Conservation (phyloP, 768 basidiomycete genomes). For the Tylopilus rubrobrunneus region DNA sequence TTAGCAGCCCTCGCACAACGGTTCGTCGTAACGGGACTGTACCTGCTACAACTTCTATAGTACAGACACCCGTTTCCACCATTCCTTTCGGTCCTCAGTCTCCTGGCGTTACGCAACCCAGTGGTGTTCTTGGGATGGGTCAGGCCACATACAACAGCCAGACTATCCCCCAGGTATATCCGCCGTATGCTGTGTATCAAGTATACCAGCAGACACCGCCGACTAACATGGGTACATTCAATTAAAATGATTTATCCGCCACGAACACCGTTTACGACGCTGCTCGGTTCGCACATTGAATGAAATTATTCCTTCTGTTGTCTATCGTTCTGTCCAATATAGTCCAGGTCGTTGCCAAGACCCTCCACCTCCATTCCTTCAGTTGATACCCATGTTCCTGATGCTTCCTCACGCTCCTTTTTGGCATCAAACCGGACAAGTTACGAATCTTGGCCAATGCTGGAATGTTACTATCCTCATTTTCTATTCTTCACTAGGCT, state of each 20-base stretch:
- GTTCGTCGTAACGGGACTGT: conserved; percentile 42
- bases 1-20: conserved; percentile 46
- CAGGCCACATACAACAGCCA: conserved; percentile 63
- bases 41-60: conserved; percentile 31
- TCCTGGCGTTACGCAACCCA: conserved; percentile 53
- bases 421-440: conserved; percentile 22
- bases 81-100: conserved; percentile 59
- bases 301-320: conserved; percentile 32
- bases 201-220: conserved; percentile 75
- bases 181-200: conserved; percentile 76
- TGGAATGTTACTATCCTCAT: conserved; percentile 30
- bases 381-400: conserved; percentile 27
- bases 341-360: conserved; percentile 25
- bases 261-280: conserved; percentile 42
- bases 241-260: conserved; percentile 37
- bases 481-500: conserved; percentile 28
- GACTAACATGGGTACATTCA: conserved; percentile 74
- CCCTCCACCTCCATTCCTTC: conserved; percentile 24
- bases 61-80: conserved; percentile 28
- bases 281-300: conserved; percentile 30
- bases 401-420: conserved; percentile 22
- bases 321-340: conserved; percentile 25
- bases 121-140: conserved; percentile 58
- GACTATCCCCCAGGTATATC: conserved; percentile 64
- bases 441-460: conserved; percentile 25